A percentile compares a stretch with the other conserved stretches of the same genome.
Conservation (phyloP, 2,329 filamentous ascomycete species). For the Pseudonectria buxi region DNA sequence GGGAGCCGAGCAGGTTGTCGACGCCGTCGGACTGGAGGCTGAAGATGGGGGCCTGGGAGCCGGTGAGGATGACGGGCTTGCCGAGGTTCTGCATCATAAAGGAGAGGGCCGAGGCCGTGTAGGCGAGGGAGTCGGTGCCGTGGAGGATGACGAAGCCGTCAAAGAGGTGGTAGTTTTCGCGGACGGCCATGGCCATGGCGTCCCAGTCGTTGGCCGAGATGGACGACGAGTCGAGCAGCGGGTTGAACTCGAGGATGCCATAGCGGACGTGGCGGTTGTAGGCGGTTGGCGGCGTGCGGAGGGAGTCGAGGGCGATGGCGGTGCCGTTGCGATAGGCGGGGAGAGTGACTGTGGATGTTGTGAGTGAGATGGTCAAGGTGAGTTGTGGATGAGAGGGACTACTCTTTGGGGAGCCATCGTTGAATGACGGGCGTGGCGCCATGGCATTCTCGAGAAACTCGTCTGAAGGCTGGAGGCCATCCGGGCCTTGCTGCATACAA, state of each 20-base stretch:
- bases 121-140: constrained; percentile 83
- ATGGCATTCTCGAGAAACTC: constrained; percentile 79
- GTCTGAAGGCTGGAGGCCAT: constrained; percentile 72
- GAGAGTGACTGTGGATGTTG: constrained; percentile 34
- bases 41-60: constrained; percentile 79
- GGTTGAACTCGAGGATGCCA: constrained; percentile 75
- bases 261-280: constrained; percentile 80
- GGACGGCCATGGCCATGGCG: constrained; percentile 71
- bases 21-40: constrained; percentile 86
- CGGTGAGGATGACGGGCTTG: constrained; percentile 84
- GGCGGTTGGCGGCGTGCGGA: constrained; percentile 73
- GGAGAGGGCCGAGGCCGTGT: constrained; percentile 82
- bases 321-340: constrained; percentile 45
- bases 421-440: constrained; percentile 76
- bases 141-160: constrained; percentile 89
- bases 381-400: constrained; percentile 3
- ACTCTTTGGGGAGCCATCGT: constrained; percentile 49
- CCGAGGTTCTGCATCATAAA: constrained; percentile 91
- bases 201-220: constrained; percentile 84
- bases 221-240: constrained; percentile 81
- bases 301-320: constrained; percentile 51
- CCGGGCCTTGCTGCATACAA: constrained; percentile 77
- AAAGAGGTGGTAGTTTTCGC: constrained; percentile 79
- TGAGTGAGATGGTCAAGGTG: not conserved
- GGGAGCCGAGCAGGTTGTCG: constrained; percentile 79